Conservation (phyloP, 441 rosid species). For the Adansonia gregorii region DNA sequence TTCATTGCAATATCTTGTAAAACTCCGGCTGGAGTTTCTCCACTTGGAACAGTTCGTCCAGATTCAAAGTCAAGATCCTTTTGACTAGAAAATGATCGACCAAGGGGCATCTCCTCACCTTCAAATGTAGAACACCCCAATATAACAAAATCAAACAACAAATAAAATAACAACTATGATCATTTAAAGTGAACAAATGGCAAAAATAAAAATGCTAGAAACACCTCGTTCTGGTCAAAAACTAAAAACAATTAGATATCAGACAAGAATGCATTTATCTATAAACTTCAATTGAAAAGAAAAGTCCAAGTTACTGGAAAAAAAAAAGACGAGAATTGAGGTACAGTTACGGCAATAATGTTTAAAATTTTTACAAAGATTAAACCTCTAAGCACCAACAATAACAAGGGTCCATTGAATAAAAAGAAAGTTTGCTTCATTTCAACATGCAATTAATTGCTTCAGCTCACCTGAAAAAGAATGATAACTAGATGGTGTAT, state of each 20-base stretch:
- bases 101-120: slow-evolving; percentile 67
- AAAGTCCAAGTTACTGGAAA: not conserved
- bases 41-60: slow-evolving; percentile 56
- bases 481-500: slow-evolving; percentile 50
- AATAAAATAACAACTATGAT: not conserved
- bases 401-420: not conserved
- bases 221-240: not conserved
- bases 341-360: not conserved
- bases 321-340: not conserved
- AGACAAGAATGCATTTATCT: not conserved
- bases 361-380: not conserved
- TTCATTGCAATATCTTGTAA: slow-evolving; percentile 80
- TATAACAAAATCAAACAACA: slow-evolving; percentile 31
- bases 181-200: slow-evolving; percentile 7
- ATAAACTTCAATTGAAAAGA: slow-evolving; percentile 1
- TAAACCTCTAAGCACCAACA: not conserved
- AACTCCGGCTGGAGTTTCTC: slow-evolving; percentile 67
- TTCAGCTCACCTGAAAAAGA: slow-evolving; percentile 64
- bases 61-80: slow-evolving; percentile 69
- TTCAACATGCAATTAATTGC: slow-evolving; percentile 11
- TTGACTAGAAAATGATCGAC: slow-evolving; percentile 60
- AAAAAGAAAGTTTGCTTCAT: not conserved
- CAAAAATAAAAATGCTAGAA: not conserved
- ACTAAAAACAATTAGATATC: not conserved
- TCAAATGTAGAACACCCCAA: slow-evolving; percentile 31